Conservation (phyloP, 1,284 basidiomycete genomes). For the Agaricales sp. region DNA sequence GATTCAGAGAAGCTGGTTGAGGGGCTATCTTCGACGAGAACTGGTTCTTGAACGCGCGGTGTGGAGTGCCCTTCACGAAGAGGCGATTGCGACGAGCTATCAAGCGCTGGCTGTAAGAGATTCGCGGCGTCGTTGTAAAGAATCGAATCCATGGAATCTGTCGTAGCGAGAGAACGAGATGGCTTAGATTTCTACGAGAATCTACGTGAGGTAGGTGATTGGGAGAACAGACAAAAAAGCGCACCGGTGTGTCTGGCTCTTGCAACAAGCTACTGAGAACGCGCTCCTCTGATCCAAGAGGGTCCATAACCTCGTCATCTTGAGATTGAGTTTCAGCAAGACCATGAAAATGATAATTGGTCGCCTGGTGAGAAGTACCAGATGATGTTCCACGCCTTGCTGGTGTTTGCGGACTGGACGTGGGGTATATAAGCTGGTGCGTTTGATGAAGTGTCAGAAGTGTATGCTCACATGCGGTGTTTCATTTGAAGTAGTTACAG, state of each 20-base stretch:
- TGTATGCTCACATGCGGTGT: not conserved
- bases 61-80: not conserved
- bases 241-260: not conserved
- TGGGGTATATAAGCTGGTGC: too few relatives aligned
- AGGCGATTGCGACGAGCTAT: not conserved
- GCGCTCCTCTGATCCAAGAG: not conserved
- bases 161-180: not conserved
- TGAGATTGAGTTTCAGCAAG: slow-evolving; percentile 35
- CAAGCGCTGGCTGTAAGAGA: not conserved
- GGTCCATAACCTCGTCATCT: slow-evolving; percentile 10
- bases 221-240: not conserved
- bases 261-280: not conserved
- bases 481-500: too few relatives aligned
- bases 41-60: not conserved
- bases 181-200: not conserved
- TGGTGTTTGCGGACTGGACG: slow-evolving; percentile 16
- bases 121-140: not conserved
- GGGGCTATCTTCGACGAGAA: not conserved
- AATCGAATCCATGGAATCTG: not conserved
- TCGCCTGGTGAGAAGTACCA: slow-evolving; percentile 18
- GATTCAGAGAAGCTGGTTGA: not conserved
- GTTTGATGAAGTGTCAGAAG: too few relatives aligned
- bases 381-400: slow-evolving; percentile 19
- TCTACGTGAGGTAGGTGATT: not conserved
- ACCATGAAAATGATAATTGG: slow-evolving; percentile 45